phyloP scores from a whole-genome alignment of 1,284 basidiomycete genomes.

The Ustilago esculenta region DNA sequence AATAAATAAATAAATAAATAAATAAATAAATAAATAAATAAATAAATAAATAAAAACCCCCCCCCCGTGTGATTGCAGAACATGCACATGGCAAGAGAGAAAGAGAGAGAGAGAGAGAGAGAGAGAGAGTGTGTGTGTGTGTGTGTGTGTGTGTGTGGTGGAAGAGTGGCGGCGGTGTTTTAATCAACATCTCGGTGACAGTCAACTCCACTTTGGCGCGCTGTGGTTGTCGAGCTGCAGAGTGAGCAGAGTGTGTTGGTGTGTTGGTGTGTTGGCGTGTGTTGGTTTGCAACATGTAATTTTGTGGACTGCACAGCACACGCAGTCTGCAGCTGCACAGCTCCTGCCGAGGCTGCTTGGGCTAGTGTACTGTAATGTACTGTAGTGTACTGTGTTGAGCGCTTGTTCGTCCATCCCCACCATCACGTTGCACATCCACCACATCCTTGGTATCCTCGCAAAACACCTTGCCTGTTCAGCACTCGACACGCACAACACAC shows the following conservation, averaged over 20 bases:
- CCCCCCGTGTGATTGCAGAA: no score
- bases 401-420: neutral
- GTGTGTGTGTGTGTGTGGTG: no score
- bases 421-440: neutral
- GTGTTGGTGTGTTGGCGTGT: slow-evolving; percentile 10
- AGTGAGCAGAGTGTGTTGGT: no score
- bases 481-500: neutral
- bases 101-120: neutral
- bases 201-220: slow-evolving; percentile 1
- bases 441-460: neutral
- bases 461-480: neutral
- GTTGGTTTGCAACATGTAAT: slow-evolving; percentile 36
- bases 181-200: slow-evolving; percentile 13
- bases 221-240: no score
- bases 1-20: no score
- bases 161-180: no score
- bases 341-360: slow-evolving; percentile 7
- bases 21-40: no score
- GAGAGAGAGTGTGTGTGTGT: neutral
- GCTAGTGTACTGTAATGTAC: no score
- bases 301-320: no score
- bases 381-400: neutral
- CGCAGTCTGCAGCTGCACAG: slow-evolving; percentile 14
- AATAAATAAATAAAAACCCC: no score
- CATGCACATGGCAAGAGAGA: no score